Conservation (phyloP, 148 eudicot genomes). For the Chenopodium suecicum region DNA sequence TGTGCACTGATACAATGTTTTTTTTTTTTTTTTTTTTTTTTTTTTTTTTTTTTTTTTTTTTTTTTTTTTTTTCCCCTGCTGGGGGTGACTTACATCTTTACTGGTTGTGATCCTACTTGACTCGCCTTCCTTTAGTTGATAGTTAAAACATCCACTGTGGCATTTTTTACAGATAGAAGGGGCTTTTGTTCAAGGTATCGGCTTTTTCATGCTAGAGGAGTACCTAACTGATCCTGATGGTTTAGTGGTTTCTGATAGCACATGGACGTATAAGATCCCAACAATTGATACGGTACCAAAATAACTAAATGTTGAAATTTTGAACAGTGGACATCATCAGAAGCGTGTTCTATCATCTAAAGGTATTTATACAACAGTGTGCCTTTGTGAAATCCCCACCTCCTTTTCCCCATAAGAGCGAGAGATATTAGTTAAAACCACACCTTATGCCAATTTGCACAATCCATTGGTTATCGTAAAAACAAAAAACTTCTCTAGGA, state of each 20-base stretch:
- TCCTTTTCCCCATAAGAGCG: no score
- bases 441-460: no score
- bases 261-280: conserved; percentile 93
- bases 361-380: conserved; percentile 35
- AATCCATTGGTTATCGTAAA: no score
- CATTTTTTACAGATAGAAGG: conserved; percentile 68
- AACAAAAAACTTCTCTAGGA: no score
- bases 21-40: no score
- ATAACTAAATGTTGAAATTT: conserved; percentile 64
- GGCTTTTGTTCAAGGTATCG: conserved; percentile 90
- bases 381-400: neutral
- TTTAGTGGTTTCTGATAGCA: conserved; percentile 55
- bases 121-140: neutral
- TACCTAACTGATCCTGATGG: conserved; percentile 65
- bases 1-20: neutral
- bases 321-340: conserved; percentile 76
- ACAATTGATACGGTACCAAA: conserved; percentile 81
- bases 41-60: no score
- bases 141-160: neutral
- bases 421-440: no score
- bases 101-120: neutral
- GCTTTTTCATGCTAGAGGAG: conserved; percentile 89
- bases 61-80: no score
- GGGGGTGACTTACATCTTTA: neutral
- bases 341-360: conserved; percentile 84